Evolutionary conservation across 31 red algal species (phyloP).

Genomic region (Odonthalia washingtoniensis): DNA sequence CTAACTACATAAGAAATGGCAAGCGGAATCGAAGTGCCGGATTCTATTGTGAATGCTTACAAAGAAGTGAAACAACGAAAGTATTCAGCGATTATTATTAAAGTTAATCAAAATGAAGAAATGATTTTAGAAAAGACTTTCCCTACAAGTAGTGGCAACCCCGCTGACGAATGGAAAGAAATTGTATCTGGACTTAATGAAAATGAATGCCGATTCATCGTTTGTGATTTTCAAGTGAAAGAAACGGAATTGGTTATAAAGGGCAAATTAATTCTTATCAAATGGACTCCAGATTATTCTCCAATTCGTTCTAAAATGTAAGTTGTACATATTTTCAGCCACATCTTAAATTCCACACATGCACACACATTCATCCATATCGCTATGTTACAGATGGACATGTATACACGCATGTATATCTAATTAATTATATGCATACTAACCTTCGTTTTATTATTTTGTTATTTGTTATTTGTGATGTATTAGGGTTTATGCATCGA

Average conservation of each 20-base stretch:
- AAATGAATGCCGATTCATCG: slow-evolving; percentile 65
- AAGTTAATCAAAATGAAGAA: slow-evolving; percentile 35
- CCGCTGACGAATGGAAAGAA: slow-evolving; percentile 68
- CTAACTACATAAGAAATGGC: slow-evolving; percentile 51
- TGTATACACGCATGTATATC: no score
- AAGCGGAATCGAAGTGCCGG: slow-evolving; percentile 57
- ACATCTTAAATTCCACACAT: no score
- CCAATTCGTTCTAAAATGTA: slow-evolving; percentile 76
- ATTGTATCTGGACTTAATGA: slow-evolving; percentile 53
- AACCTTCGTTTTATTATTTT: not conserved
- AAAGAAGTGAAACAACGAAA: slow-evolving; percentile 43
- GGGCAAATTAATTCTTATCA: slow-evolving; percentile 63
- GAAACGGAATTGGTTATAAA: slow-evolving; percentile 65
- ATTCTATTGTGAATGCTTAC: slow-evolving; percentile 29
- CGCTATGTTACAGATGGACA: no score
- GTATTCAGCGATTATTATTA: slow-evolving; percentile 32
- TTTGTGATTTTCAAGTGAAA: slow-evolving; percentile 76
- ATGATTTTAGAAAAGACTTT: slow-evolving; percentile 64
- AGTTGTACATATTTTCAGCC: slow-evolving; percentile 4
- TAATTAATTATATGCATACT: no score
- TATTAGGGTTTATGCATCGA: slow-evolving; percentile 71
- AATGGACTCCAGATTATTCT: slow-evolving; percentile 72
- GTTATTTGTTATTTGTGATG: no score
- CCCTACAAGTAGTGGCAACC: slow-evolving; percentile 14
- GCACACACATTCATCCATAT: no score